phyloP scores from a whole-genome alignment of 225 moss, liverwort and hornwort genomes.

The Antitrichia curtipendula region DNA sequence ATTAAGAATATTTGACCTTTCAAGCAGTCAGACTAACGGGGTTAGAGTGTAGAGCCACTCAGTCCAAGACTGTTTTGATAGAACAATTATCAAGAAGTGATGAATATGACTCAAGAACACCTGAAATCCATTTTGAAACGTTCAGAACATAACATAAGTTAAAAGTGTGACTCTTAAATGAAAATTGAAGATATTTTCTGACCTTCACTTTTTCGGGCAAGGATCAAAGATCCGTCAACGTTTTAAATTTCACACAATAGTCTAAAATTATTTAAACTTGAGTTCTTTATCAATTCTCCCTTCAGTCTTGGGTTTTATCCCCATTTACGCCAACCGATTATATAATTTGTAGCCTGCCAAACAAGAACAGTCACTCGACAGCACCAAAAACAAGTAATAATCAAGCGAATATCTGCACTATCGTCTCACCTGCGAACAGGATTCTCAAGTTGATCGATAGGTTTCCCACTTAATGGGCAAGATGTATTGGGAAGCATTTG shows the following conservation, averaged over 20 bases:
- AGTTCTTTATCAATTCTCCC: neutral
- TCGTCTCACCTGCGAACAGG: slow-evolving; percentile 82
- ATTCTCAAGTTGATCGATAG: slow-evolving; percentile 59
- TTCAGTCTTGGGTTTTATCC: neutral
- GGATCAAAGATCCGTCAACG: neutral
- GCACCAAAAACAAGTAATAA: neutral
- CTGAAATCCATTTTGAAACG: neutral
- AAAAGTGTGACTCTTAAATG: neutral
- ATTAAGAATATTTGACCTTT: neutral
- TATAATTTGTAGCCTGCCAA: neutral
- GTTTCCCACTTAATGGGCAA: slow-evolving; percentile 86
- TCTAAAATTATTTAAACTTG: neutral
- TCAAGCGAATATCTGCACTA: neutral
- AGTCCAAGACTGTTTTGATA: neutral
- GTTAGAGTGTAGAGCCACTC: neutral
- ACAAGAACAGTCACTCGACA: neutral
- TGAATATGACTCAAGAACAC: neutral
- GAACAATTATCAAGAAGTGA: neutral
- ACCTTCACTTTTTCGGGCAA: neutral
- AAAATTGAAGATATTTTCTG: neutral
- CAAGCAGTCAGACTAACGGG: neutral
- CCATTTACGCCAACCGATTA: neutral
- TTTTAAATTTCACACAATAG: neutral
- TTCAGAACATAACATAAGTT: neutral
- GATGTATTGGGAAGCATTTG: slow-evolving; percentile 43